Evolutionary conservation across 2,329 filamentous ascomycete species (phyloP), one percentile per base, ranked within the genome.

Genomic region (Ciborinia camelliae): DNA sequence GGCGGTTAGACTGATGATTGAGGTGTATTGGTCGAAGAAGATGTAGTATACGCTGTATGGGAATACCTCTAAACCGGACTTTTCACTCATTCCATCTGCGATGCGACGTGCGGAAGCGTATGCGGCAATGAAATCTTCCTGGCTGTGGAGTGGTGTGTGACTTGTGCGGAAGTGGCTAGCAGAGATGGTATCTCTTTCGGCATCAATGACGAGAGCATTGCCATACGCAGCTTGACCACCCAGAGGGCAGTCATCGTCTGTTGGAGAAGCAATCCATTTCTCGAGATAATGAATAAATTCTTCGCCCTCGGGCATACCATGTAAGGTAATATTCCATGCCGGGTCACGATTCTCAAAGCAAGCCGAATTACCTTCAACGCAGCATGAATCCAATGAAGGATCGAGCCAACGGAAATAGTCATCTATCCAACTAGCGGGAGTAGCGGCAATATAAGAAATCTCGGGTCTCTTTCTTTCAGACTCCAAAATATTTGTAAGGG

Each of bases 351-450:
- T 81, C 32, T 85, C 86, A 73, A 99, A 97, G 77, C 95, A 99
- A 1, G 88, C 81, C 71, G 87, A 86, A 87, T 67, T 63, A 26
- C 66, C 60, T 35, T 73, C 70, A 3, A 72, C 48, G 50, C 71
- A 70, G 68, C 78, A 80, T 45, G 83, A 79, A 52, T 92, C 90
- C 51, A 91, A 84, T 60, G 87, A 84, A 0, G 95, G 95, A 71
- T 98, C 96, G n/a, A 98, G 81, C 94, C 95, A 99, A 66, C 91
- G 84, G 78, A 98, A 92, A 78, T 92, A 98, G 75, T 99, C 95
- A 70, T 99, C 95, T 23, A 99, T 85, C 95, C 95, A 99, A 76
- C 90, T 97, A 3, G 96, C 95, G 0, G 94, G 88, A 0, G 92
- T 90, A 12, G 93, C 88, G 8, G 92, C 85, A 70, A 99, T 91